Evolutionary conservation across 1,284 basidiomycete genomes (phyloP).

Genomic region (Singerocomus inundabilis): DNA sequence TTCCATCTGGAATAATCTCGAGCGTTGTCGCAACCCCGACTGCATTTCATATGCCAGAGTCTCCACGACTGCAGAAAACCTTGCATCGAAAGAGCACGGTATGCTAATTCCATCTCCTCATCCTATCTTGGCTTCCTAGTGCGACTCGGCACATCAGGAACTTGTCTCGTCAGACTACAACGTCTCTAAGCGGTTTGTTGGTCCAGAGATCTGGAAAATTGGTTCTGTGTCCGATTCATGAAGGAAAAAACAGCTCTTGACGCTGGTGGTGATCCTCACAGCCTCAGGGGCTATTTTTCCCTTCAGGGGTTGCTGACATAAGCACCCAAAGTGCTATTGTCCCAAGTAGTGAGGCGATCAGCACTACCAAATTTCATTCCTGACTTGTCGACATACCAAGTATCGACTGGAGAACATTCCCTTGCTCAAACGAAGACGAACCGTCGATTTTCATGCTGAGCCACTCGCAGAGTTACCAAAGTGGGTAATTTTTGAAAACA

Average conservation of each 20-base stretch:
- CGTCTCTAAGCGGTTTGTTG: not conserved
- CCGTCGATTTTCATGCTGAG: conserved; percentile 14
- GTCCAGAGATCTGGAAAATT: not conserved
- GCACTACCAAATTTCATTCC: no score
- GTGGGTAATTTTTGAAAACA: conserved; percentile 23
- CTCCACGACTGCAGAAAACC: not conserved
- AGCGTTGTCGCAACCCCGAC: not conserved
- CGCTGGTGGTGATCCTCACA: no score
- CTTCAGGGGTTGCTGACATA: conserved; percentile 6
- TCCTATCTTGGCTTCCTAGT: not conserved
- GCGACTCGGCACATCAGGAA: not conserved
- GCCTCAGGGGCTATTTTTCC: conserved; percentile 5
- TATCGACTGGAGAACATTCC: not conserved
- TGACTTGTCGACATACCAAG: no score
- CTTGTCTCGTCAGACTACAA: not conserved
- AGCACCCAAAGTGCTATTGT: conserved; percentile 9
- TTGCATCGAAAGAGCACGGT: not conserved
- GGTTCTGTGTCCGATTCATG: no score
- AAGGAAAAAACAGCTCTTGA: no score
- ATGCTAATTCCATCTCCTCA: not conserved
- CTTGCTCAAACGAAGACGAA: not conserved
- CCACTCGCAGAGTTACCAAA: conserved; percentile 20
- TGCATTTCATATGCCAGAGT: not conserved
- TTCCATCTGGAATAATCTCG: not conserved
- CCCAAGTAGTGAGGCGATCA: conserved; percentile 2